Base-by-base conservation (phyloP, 2,329 filamentous ascomycete genomes). In the Fusarium continuum region DNA sequence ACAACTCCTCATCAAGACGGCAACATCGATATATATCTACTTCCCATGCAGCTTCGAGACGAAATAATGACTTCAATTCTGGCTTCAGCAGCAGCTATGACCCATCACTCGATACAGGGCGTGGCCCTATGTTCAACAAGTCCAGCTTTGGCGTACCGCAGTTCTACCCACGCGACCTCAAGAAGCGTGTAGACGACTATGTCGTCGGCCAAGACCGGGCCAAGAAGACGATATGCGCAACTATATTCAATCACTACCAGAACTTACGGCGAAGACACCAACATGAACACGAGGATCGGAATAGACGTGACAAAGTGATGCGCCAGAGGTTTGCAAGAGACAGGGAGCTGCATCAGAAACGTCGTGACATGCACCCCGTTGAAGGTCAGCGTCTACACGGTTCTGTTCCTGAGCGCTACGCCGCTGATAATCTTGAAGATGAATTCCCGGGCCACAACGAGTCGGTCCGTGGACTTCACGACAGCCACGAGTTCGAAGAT, bases 161-260 rank as follows among this genome's bases (percentile, higher is more conserved):
- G 46, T 87, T 89, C 73, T 89, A 89, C 50, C 87, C 87, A 3
- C 81, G 84, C 55, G 83, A 87, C 68, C 82, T 99, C 70, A 97
- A 98, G 81, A 88, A 92, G 72, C 91, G 95, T 71, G 87, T 98
- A 26, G 95, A 99, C 74, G 91, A 95, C 73, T 99, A 96, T 74
- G 94, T 99, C 2, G 94, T 99, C 5, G 95, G 94, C 34, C 95
- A 99, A 76, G 92, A 97, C 67, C 88, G 92, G 57, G 93, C 95
- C 14, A 95, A 99, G 82, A 96, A 96, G 76, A 91, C 93, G 13
- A 88, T 98, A 64, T 95, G 92, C 64, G 90, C 94, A 4, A 93
- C 94, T 7, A 91, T 99, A 23, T 97, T 96, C 80, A 97, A 98
- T 73, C 95, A 99, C 75, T 97, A 98, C 74, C 92, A 97, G 76